These are phyloP conservation scores for Paracoccidioides brasiliensis DNA, from an alignment of 2,329 filamentous ascomycete genomes.

Conservation along the genomic window DNA sequence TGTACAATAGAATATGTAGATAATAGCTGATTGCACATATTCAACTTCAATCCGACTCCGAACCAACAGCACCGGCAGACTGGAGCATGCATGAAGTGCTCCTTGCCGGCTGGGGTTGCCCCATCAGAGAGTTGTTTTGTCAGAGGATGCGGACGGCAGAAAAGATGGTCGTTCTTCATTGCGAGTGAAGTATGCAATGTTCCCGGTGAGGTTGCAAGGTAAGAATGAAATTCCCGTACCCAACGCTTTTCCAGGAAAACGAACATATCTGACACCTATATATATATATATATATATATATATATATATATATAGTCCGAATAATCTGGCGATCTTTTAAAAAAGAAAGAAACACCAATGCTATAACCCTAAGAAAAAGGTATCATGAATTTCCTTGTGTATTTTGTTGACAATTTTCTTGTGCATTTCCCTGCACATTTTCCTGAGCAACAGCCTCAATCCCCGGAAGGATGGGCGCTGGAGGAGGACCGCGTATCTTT, in stretches of 20 bases:
- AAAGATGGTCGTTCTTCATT: constrained; percentile 40
- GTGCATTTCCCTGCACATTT: neutral
- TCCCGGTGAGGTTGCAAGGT: constrained; percentile 29
- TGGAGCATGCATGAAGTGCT: constrained; percentile 34
- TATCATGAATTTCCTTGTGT: neutral
- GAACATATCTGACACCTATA: neutral
- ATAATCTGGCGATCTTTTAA: constrained; percentile 12
- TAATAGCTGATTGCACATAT: neutral
- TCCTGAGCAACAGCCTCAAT: constrained; percentile 11
- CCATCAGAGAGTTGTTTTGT: constrained; percentile 36
- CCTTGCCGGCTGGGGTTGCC: constrained; percentile 40
- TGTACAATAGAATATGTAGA: neutral
- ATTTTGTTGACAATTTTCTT: neutral
- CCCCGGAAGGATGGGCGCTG: constrained; percentile 9
- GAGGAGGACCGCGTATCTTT: constrained; percentile 29
- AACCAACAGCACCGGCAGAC: constrained; percentile 5
- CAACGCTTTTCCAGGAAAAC: no score
- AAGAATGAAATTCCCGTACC: neutral
- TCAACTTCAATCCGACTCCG: neutral
- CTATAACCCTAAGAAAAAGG: neutral
- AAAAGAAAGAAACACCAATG: neutral
- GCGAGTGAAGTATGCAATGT: constrained; percentile 38
- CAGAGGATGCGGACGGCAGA: constrained; percentile 25
- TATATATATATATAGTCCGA: constrained; percentile 3
- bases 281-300: neutral